Evolutionary conservation across 257 asterid genomes (phyloP), one percentile per base, ranked within the genome.

Genomic region (Solanum okadae): DNA sequence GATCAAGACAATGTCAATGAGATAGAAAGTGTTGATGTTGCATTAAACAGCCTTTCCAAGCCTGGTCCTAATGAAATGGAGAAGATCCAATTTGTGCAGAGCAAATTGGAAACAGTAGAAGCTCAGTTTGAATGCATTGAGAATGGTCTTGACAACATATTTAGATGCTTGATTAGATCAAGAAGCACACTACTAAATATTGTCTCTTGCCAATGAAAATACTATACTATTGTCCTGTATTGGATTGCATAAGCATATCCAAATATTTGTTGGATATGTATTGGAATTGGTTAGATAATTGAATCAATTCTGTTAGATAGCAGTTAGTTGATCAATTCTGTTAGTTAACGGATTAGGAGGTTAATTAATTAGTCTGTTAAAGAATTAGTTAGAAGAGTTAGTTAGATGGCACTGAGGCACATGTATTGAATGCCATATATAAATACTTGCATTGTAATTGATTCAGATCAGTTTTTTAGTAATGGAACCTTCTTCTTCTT

Each of bases 51-150:
- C 42, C 42, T 81, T 18, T 9, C 20, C 63, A 67, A 85, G 16
- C 13, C 1, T n/a, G 34, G 35, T 29, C 1, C 35, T 15, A 29
- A 14, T 49, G 89, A 52, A 76, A 18, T 8, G 33, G 86, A 78
- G 14, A 46, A 61, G 34, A 34, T 85, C 6, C 87, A 85, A 11
- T 35, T 38, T 85, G 67, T 40, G 20, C 40, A 40, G 6, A 67
- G 18, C n/a, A 63, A 35, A 75, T 56, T 87, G 56, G 88, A 75
- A 38, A 73, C 4, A 5, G 6, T 75, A 4, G 88, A 59, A 46
- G 86, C 49, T 16, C 63, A 61, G 13, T 37, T 87, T 87, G 89
- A 78, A 37, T 70, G 71, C 81, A 87, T 87, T 77, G 89, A 87
- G 31, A 14, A 87, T 79, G 84, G 49, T 6, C 25, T 86, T 12